phyloP scores from a whole-genome alignment of 148 eudicot genomes.

The Bassia scoparia region DNA sequence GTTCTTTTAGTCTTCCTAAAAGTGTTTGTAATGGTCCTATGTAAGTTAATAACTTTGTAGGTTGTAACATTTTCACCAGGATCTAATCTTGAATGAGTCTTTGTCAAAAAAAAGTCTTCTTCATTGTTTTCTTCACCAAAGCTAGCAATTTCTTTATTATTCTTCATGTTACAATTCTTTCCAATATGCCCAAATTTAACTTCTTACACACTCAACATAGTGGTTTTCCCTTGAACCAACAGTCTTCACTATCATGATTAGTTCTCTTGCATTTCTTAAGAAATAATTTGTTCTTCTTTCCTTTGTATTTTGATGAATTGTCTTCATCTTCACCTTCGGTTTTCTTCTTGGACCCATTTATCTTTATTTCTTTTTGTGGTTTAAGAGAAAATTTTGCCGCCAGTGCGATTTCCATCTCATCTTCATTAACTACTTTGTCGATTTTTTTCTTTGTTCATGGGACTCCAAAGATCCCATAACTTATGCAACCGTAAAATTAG shows the following conservation, averaged over 20 bases:
- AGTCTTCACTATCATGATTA: neutral
- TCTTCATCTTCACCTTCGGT: too few relatives aligned
- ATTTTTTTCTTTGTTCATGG: neutral
- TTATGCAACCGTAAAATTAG: neutral
- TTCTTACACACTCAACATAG: neutral
- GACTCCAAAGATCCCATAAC: neutral
- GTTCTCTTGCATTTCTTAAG: neutral
- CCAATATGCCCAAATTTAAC: neutral
- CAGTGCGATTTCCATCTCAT: neutral
- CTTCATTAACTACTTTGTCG: neutral
- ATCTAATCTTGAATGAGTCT: too few relatives aligned
- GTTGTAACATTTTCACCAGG: too few relatives aligned
- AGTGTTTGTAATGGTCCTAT: too few relatives aligned
- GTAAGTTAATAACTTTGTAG: too few relatives aligned
- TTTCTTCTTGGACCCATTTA: neutral
- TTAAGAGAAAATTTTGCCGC: neutral
- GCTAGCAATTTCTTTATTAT: neutral
- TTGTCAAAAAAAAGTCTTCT: neutral
- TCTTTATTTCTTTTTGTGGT: neutral
- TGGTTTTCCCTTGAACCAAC: neutral
- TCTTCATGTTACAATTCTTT: neutral
- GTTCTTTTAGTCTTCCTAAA: too few relatives aligned
- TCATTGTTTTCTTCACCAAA: neutral
- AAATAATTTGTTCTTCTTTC: neutral
- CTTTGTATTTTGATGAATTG: neutral